Evolutionary conservation across 768 basidiomycete species (phyloP), one percentile per base, ranked within the genome.

Genomic region (Naganishia vaughanmartiniae): DNA sequence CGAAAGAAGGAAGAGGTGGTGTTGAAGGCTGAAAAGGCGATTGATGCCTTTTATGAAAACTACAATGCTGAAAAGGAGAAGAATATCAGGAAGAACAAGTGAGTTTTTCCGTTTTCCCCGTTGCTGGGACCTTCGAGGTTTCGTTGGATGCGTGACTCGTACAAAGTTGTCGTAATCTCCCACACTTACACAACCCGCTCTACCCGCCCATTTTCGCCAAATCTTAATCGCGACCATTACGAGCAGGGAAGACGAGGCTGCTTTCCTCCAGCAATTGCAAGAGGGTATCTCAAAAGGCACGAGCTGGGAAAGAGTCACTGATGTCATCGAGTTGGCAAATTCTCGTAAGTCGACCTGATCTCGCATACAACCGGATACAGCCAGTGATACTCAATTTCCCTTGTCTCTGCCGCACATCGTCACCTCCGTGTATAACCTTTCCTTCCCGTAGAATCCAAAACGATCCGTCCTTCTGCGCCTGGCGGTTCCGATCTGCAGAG

Each of bases 81-180:
- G 79, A 88, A 88, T 74, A 96, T 99, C 75, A 85, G 90, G 55
- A 89, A 94, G 81, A 99, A 98, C 86, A 98, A 99, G 95, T 96
- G 72, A 75, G 88, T 85, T 17, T 12, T 6, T 21, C n/a, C 21
- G 24, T 31, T 46, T 28, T 30, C 31, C 21, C 10, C 12, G 26
- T 15, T 31, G 45, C 12, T 51, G 34, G 34, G 12, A 5, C 34
- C 4, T 12, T 36, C 4, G 12, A 36, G 34, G 12, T 36, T 12
- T 36, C 6, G 34, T n/a, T 12, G 12, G 34, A 36, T 36, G 34
- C 6, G 12, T 36, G 4, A 36, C 9, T 42, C 14, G 42, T 15
- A 9, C 42, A 15, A 17, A 57, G 28, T 21, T 21, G 26, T 28
- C 34, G 48, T 70, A 48, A 39, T 66, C 24, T 21, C 42, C 19